A percentile compares a stretch with the other conserved stretches of the same genome.
These are phyloP conservation scores for Penicillium nucicola DNA, from an alignment of 495 filamentous ascomycete species.

Conservation along the genomic window DNA sequence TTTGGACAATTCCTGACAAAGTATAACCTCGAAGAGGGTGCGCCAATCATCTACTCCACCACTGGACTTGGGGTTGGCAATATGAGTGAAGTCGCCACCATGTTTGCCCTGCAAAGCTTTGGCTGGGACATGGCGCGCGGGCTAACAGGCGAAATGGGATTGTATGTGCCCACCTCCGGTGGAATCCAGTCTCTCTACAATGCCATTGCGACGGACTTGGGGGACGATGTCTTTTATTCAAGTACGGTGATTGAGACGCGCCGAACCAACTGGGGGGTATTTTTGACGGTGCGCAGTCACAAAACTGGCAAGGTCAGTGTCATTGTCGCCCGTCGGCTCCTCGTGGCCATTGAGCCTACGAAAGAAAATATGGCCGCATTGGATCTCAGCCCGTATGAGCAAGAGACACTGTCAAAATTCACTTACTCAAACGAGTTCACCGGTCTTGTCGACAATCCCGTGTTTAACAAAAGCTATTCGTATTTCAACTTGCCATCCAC, in stretches of 20 bases:
- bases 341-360: slow-evolving; percentile 36
- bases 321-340: slow-evolving; percentile 35
- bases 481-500: slow-evolving; percentile 27
- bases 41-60: slow-evolving; percentile 20
- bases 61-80: slow-evolving; percentile 37
- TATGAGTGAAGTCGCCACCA: slow-evolving; percentile 34
- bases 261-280: slow-evolving; percentile 24
- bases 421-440: slow-evolving; percentile 33
- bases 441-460: slow-evolving; percentile 31
- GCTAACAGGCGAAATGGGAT: slow-evolving; percentile 17
- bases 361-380: slow-evolving; percentile 28
- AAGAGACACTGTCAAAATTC: slow-evolving; percentile 25
- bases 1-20: slow-evolving; percentile 43
- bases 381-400: slow-evolving; percentile 27
- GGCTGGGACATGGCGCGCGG: slow-evolving; percentile 33
- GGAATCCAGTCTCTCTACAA: slow-evolving; percentile 41
- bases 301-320: slow-evolving; percentile 18
- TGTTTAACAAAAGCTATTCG: slow-evolving; percentile 16
- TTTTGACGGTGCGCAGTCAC: slow-evolving; percentile 29
- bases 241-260: slow-evolving; percentile 25
- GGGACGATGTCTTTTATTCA: slow-evolving; percentile 33
- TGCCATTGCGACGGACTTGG: slow-evolving; percentile 29
- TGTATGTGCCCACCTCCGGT: slow-evolving; percentile 30
- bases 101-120: slow-evolving; percentile 42
- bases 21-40: slow-evolving; percentile 38